Evolutionary conservation across 2,329 filamentous ascomycete genomes (phyloP).

Genomic region (Penicillium brevicompactum): DNA sequence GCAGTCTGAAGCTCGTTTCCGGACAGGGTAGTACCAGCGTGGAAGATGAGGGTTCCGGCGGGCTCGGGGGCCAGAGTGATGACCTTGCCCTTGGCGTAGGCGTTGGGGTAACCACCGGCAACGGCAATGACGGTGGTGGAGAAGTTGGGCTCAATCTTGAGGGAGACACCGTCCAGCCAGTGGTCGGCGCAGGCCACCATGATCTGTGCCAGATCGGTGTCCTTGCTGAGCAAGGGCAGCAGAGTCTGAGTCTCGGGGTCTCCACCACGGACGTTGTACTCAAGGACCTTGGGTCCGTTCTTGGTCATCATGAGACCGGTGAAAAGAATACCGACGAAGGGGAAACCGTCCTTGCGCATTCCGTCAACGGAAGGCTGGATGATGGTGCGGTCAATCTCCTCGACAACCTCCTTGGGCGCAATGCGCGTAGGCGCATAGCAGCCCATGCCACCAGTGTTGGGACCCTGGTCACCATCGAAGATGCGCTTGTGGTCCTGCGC

Average conservation of each 20-base stretch:
- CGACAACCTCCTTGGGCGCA: constrained; percentile 72
- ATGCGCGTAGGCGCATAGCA: constrained; percentile 92
- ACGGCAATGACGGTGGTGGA: constrained; percentile 94
- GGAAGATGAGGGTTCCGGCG: constrained; percentile 75
- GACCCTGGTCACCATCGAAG: constrained; percentile 83
- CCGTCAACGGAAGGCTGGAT: constrained; percentile 88
- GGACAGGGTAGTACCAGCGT: constrained; percentile 77
- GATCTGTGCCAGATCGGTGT: constrained; percentile 83
- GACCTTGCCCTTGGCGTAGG: constrained; percentile 76
- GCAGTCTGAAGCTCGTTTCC: constrained; percentile 70
- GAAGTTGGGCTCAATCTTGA: constrained; percentile 70
- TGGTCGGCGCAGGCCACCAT: constrained; percentile 83
- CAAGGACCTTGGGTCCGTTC: constrained; percentile 76
- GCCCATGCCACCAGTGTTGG: constrained; percentile 97
- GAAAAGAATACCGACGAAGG: constrained; percentile 49
- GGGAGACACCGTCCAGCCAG: constrained; percentile 68
- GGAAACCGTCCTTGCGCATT: constrained; percentile 74
- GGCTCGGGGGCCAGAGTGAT: constrained; percentile 60
- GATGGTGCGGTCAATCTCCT: constrained; percentile 75
- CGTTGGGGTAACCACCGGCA: constrained; percentile 84
- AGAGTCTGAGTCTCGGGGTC: constrained; percentile 91
- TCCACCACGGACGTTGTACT: constrained; percentile 92
- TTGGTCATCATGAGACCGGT: constrained; percentile 87
- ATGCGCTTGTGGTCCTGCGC: constrained; percentile 98
- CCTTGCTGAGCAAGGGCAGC: constrained; percentile 71